Percentiles rank a stretch among this genome's conserved stretches.
Conservation (phyloP, 73 alveolate species). For the Uronychia binucleata region DNA sequence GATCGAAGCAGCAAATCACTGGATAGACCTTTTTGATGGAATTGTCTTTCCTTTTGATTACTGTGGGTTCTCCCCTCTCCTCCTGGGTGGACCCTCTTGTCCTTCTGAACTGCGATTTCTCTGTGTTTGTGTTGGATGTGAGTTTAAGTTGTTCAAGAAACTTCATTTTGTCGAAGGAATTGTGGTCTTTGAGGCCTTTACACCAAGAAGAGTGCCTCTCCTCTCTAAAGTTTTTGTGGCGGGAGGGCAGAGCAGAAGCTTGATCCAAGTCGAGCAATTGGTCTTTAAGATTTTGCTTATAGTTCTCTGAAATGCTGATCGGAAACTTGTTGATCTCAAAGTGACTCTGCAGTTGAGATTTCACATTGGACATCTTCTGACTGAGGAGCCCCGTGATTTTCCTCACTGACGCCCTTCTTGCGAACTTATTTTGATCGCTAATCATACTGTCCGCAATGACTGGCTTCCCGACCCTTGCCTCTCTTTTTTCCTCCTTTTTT, state of each 20-base stretch:
- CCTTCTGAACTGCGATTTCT: not conserved
- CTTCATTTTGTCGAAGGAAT: not conserved
- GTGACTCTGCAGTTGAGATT: not conserved
- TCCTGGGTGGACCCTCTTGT: not conserved
- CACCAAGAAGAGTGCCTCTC: too few species aligned
- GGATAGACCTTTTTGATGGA: slow-evolving; percentile 40
- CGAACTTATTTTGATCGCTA: too few species aligned
- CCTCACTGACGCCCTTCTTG: too few species aligned
- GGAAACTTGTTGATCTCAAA: not conserved
- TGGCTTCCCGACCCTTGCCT: too few species aligned
- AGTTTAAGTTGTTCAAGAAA: not conserved
- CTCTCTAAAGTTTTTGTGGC: too few species aligned
- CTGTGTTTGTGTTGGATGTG: not conserved
- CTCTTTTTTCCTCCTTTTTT: too few species aligned
- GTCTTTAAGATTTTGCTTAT: not conserved
- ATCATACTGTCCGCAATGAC: too few species aligned
- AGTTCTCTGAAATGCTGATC: not conserved
- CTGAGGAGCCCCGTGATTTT: not conserved
- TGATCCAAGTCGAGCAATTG: not conserved
- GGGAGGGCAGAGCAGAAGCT: not conserved
- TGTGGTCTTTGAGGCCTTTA: too few species aligned
- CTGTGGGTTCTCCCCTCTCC: not conserved
- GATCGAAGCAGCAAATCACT: slow-evolving; percentile 19
- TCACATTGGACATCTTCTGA: not conserved
- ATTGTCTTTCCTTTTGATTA: not conserved